Base-by-base conservation (phyloP, 2,329 filamentous ascomycete species). In the Helotiales sp. region DNA sequence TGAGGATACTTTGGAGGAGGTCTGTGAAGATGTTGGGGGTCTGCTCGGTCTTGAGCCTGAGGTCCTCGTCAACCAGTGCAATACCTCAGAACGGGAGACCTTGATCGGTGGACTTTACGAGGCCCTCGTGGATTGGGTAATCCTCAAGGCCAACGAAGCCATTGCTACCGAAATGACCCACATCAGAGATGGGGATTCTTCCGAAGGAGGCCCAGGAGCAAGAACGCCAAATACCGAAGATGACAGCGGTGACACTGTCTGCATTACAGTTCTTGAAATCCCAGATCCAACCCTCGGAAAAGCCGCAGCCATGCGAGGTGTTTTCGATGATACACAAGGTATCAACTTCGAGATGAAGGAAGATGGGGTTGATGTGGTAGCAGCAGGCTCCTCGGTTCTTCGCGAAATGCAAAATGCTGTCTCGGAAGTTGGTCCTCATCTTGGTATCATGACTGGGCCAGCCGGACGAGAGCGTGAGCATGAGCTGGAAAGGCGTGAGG, bases 281-380 rank as follows among this genome's bases (percentile, higher is more conserved):
- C 93, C 96, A 0, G 87, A 90, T 70, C 89, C 92, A 32, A 85
- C 87, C 1, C 83, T 99, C 0, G 93, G 92, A 66, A 97, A 96
- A 79, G 96, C 95, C 0, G 80, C 96, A n/a, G 89, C 92, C 13
- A 88, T 99, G 82, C 91, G 93, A 45, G 93, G 92, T 15, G 88
- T 98, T 40, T 99, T 99, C 74, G 95, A 99, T 72, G 96, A 98
- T 74, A 87, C 84, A n/a, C 83, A 90, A 22, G 96, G 96, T 61
- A 97, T 99, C 81, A 98, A 98, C 74, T 86, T 91, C 0, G 96
- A 99, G 82, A 98, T 99, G 94, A 97, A 95, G 75, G 91, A 95
- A 69, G 96, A 99, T 72, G 96, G 96, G 10, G 87, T 99, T 0
- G 86, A 92, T n/a, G 86, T 96, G 1, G 81, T 86, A 0, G 74